A percentile compares a stretch with the other conserved stretches of the same genome.
These are phyloP conservation scores for Pythium periplocum DNA, from an alignment of 352 stramenopile genomes.

Conservation along the genomic window DNA sequence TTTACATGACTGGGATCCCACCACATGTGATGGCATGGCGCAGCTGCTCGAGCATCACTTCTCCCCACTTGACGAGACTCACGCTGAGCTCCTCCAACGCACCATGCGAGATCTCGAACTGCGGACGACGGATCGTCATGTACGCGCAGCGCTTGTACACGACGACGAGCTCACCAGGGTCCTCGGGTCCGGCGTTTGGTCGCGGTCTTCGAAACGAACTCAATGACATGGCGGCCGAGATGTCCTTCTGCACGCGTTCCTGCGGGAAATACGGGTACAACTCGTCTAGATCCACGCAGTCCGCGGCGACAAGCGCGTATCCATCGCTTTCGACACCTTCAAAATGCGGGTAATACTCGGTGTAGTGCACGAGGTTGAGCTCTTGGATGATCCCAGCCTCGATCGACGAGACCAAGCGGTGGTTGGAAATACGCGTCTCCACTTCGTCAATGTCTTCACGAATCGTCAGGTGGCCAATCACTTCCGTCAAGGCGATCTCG, in stretches of 20 bases:
- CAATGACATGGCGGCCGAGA: constrained; percentile 14
- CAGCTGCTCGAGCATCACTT: background rate
- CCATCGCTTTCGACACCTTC: background rate
- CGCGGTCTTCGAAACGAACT: constrained; percentile 4
- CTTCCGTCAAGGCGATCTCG: constrained; percentile 1
- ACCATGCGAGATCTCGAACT: background rate
- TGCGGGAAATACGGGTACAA: constrained; percentile 27
- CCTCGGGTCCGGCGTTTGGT: too few species aligned
- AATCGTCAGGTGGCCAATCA: background rate
- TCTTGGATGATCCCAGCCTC: background rate
- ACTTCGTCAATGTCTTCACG: background rate
- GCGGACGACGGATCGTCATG: background rate
- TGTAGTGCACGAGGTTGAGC: background rate
- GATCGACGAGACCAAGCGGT: background rate
- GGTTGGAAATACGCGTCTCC: background rate
- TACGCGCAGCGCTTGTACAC: background rate
- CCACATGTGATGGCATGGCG: too few species aligned
- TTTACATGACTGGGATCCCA: too few species aligned
- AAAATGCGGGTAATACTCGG: too few species aligned
- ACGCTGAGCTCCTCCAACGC: background rate
- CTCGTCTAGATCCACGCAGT: constrained; percentile 29
- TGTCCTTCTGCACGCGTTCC: constrained; percentile 8
- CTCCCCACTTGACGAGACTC: background rate
- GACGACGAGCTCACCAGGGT: background rate
- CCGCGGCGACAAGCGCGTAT: constrained; percentile 9